Evolutionary conservation across 768 basidiomycete species (phyloP).

Genomic region (Pilatotrama ljubarskyi): DNA sequence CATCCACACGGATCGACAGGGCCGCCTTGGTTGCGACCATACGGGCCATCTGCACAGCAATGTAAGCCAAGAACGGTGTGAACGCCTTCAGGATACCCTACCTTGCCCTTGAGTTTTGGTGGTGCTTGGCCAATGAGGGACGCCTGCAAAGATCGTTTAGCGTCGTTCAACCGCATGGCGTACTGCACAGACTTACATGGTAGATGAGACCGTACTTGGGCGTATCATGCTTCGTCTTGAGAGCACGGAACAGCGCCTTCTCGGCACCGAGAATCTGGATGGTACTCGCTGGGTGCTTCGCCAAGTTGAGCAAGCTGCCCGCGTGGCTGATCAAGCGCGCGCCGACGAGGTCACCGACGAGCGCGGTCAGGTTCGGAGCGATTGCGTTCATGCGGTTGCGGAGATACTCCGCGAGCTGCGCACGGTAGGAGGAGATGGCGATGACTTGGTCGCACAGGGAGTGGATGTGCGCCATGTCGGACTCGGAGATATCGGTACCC

Average conservation of each 20-base stretch:
- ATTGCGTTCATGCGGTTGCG: slow-evolving; percentile 98
- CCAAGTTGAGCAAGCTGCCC: slow-evolving; percentile 66
- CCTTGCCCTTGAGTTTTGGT: slow-evolving; percentile 97
- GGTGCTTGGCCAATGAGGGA: slow-evolving; percentile 97
- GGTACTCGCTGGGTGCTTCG: slow-evolving; percentile 78
- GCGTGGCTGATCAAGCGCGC: slow-evolving; percentile 76
- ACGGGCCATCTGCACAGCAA: slow-evolving; percentile 78
- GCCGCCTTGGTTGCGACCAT: slow-evolving; percentile 99
- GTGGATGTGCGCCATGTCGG: slow-evolving; percentile 95
- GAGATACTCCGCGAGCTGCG: slow-evolving; percentile 95
- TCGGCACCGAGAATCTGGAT: slow-evolving; percentile 78
- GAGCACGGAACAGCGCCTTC: slow-evolving; percentile 73
- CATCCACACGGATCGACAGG: slow-evolving; percentile 96
- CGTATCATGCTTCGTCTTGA: slow-evolving; percentile 90
- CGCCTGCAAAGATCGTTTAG: slow-evolving; percentile 49
- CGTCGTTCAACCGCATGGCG: neutral
- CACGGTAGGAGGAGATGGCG: slow-evolving; percentile 90
- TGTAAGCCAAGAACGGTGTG: slow-evolving; percentile 1
- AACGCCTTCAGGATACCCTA: slow-evolving; percentile 33
- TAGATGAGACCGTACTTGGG: slow-evolving; percentile 99
- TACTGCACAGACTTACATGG: slow-evolving; percentile 63
- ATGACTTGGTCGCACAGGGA: slow-evolving; percentile 98
- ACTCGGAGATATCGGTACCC: slow-evolving; percentile 99
- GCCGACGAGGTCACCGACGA: slow-evolving; percentile 77
- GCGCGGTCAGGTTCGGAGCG: slow-evolving; percentile 91